Conservation (phyloP, 441 rosid genomes). For the Francoa sonchifolia region DNA sequence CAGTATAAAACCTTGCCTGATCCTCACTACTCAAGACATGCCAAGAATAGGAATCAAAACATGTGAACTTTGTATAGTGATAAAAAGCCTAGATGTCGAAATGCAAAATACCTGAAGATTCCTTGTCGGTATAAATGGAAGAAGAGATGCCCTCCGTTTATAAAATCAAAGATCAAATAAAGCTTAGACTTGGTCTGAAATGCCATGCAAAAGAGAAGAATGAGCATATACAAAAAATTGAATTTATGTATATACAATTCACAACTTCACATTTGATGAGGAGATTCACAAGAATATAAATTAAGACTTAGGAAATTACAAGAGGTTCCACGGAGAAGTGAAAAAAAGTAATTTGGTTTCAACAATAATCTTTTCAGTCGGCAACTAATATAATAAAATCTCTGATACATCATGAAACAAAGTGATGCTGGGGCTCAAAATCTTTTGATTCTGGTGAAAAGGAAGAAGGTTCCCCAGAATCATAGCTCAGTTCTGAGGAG, state of each 20-base stretch:
- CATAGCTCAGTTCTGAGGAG: too few relatives aligned
- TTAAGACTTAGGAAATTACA: too few relatives aligned
- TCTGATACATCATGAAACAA: too few relatives aligned
- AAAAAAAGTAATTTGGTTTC: too few relatives aligned
- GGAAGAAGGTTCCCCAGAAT: too few relatives aligned
- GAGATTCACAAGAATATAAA: not conserved
- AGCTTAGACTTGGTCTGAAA: slow-evolving; percentile 61
- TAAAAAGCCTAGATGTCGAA: slow-evolving; percentile 1
- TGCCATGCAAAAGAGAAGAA: not conserved
- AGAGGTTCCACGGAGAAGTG: too few relatives aligned
- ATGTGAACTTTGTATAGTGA: not conserved
- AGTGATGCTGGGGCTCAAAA: too few relatives aligned
- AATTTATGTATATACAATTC: not conserved
- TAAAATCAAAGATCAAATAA: slow-evolving; percentile 62
- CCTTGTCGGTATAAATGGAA: slow-evolving; percentile 69
- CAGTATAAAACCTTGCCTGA: slow-evolving; percentile 59
- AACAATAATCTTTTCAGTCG: too few relatives aligned
- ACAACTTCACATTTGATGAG: not conserved
- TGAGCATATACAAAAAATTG: not conserved
- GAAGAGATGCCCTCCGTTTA: slow-evolving; percentile 74
- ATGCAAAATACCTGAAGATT: slow-evolving; percentile 41
- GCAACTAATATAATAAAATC: too few relatives aligned
- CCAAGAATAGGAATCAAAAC: slow-evolving; percentile 10
- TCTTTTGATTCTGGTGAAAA: too few relatives aligned
- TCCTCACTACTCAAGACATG: slow-evolving; percentile 43